phyloP scores from a whole-genome alignment of 352 stramenopile species.

The Globisporangium heterothallicum region DNA sequence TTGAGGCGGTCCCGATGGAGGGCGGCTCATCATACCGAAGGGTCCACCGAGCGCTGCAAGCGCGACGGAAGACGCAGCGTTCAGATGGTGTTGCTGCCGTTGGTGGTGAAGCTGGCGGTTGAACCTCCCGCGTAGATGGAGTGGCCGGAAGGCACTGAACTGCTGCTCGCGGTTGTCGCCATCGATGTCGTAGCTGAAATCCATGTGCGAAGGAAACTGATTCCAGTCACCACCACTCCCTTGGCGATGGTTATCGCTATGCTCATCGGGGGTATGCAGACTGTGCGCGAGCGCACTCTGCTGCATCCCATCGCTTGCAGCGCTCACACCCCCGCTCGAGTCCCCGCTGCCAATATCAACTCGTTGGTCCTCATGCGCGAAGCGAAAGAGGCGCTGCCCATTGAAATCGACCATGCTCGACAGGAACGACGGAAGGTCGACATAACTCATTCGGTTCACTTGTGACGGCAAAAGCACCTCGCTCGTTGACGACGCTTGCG shows the following conservation, averaged over 20 bases:
- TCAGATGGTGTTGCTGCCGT: slow-evolving; percentile 1
- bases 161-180: slow-evolving; percentile 1
- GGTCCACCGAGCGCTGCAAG: not conserved
- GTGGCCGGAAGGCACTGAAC: not conserved
- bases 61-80: not conserved
- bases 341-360: not conserved
- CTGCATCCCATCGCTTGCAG: not conserved
- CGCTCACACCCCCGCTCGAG: not conserved
- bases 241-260: slow-evolving; percentile 2
- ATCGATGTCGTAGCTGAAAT: not conserved
- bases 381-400: not conserved
- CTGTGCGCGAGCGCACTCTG: no score
- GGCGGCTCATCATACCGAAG: slow-evolving; percentile 5
- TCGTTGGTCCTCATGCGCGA: not conserved
- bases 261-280: slow-evolving; percentile 7
- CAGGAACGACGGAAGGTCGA: not conserved
- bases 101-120: slow-evolving; percentile 3
- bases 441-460: not conserved
- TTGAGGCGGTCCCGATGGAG: slow-evolving; percentile 14
- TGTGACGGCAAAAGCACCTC: not conserved
- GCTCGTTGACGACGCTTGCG: not conserved
- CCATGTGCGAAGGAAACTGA: slow-evolving; percentile 3
- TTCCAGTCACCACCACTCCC: slow-evolving; percentile 2
- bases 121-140: not conserved
- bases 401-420: not conserved